These are phyloP conservation scores for Corymbia maculata DNA, from an alignment of 345 rosid genomes.

Conservation along the genomic window DNA sequence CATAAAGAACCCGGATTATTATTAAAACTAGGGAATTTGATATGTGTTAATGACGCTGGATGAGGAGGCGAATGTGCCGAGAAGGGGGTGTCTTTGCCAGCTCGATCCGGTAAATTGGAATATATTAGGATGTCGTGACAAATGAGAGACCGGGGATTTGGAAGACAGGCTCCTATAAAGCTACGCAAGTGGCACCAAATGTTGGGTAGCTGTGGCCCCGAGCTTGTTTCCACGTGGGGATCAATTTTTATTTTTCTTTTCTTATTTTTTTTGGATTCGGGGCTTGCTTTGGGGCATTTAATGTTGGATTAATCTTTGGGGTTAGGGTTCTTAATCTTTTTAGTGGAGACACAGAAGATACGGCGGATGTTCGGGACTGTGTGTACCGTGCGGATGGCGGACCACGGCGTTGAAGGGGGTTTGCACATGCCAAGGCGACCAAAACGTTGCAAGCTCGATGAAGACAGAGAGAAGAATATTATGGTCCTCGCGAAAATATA, in stretches of 20 bases:
- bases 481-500: not conserved
- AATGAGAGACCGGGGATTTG: not conserved
- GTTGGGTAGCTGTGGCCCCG: conserved; percentile 11
- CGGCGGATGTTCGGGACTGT: conserved; percentile 34
- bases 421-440: conserved; percentile 11
- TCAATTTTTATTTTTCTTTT: not conserved
- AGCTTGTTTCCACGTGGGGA: conserved; percentile 7
- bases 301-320: not conserved
- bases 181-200: not conserved
- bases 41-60: not conserved
- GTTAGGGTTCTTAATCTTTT: not conserved
- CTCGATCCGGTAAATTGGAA: not conserved
- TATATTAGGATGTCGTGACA: not conserved
- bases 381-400: conserved; percentile 9
- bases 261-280: not conserved
- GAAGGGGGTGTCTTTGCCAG: not conserved
- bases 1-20: not conserved
- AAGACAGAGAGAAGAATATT: not conserved
- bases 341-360: conserved; percentile 21
- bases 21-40: not conserved
- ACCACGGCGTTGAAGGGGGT: conserved; percentile 30
- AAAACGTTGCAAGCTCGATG: conserved; percentile 1
- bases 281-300: not conserved
- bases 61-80: not conserved
- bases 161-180: not conserved